Evolutionary conservation across 2,329 filamentous ascomycete species (phyloP), one percentile per base, ranked within the genome.

Genomic region (Xylariaceae sp.): DNA sequence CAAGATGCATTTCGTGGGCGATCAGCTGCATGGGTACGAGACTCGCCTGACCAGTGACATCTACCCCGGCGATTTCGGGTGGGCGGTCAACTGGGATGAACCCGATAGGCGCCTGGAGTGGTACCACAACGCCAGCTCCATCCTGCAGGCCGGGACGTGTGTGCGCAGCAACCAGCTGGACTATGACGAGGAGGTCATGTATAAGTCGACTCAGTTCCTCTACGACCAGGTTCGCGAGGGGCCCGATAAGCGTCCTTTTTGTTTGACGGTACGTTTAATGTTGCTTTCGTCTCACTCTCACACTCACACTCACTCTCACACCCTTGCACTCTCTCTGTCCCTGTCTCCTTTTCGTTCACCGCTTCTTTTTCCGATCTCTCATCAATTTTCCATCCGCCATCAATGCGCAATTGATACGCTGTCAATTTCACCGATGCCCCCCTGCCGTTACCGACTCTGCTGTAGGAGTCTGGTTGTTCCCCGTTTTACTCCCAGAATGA

Each of bases 1-100:
- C 55, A 96, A 96, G 78, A 96, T 96, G 91, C 91, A 96, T 71
- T 96, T 96, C 67, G 87, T 95, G 47, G 91, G 91, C 32, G 91
- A 96, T 66, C 91, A 96, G 72, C 77, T 96, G 52, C 91, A 96
- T 67, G 91, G 91, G 30, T 96, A 95, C 63, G 91, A 96, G 74
- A 87, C 89, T 63, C 83, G 91, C 49, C 77, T 96, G 62, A 96
- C 91, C n/a, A 89, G 86, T 58, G 91, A 96, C 68, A 96, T 96
- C 65, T 96, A 96, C 69, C 91, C 91, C 1, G 91, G 87, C 50
- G 91, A 96, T 65, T 90, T 94, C 65, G 91, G 91, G 56, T 96
- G 91, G 91, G 86, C 86, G 11, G 91, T 96, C 56, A 91, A 96
- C 72, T 96, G 91, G 91, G 91, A 96, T 66, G 84, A 91, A 68